Base-by-base conservation (phyloP, 768 basidiomycete species). In the Mycena rebaudengoi region DNA sequence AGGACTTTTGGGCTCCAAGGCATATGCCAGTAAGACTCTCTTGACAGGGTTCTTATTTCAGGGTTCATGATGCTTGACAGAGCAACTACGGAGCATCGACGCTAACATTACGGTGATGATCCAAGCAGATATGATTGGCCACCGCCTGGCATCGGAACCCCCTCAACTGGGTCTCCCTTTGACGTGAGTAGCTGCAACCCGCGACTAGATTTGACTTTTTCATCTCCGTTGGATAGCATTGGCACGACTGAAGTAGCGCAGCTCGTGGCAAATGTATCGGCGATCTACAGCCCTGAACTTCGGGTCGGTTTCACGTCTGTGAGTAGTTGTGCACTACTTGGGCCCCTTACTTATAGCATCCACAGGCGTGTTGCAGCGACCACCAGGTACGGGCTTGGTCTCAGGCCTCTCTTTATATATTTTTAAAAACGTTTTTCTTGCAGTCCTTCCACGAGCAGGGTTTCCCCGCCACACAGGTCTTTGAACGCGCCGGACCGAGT, bases 101-200 rank as follows among this genome's bases (percentile, higher is more conserved):
- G 88, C 87, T 25, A 90, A 94, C 67, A 78, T 97, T 45, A 87
- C 91, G 1, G 72, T 97, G 32, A 93, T 96, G 86, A 82, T 96
- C 49, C 96, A 97, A 75, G 92, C 92, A 0, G 96, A 98, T 70
- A 97, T 97, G 96, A 83, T 93, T 40, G 96, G 88, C 0, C 97
- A 95, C 73, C 93, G 88, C 64, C 88, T 80, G 20, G 86, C 88
- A 0, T 85, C 84, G 26, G 96, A 98, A 77, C 92, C 93, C 13
- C 74, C 85, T 2, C 96, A 98, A 73, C 84, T 98, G 10, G 95
- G 92, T 18, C 83, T 96, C 32, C 94, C 96, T 10, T 83, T 84
- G 23, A 64, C 70, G 92, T 95, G 51, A 52, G 87, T 80, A 14
- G n/a, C 57, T 12, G 45, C 14, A 25, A 41, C 48, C 23, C 6